Evolutionary conservation across 306 rosid species (phyloP).

Genomic region (Heteromeles arbutifolia): DNA sequence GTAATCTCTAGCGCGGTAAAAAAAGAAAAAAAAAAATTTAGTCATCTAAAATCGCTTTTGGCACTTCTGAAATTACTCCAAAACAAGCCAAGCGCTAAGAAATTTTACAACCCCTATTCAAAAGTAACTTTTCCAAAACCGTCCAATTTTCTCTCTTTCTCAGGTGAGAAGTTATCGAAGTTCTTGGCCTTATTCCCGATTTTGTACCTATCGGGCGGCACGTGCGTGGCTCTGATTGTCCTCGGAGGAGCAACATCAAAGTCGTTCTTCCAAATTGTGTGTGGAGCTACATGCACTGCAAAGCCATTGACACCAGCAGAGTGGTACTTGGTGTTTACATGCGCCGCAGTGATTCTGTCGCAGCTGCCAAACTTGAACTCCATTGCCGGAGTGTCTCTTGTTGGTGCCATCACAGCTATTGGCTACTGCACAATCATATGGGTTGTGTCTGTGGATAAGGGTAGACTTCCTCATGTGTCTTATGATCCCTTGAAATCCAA

Average conservation of each 20-base stretch:
- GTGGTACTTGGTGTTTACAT: conserved; percentile 46
- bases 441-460: conserved; percentile 34
- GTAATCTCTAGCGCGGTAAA: background rate
- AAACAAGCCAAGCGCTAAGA: background rate
- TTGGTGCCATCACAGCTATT: conserved; percentile 37
- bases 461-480: conserved; percentile 25
- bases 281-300: conserved; percentile 24
- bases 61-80: background rate
- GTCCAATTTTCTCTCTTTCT: background rate
- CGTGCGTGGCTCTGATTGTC: conserved; percentile 28
- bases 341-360: conserved; percentile 25
- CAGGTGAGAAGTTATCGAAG: conserved; percentile 26
- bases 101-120: background rate
- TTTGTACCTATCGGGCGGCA: conserved; percentile 33
- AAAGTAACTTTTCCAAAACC: background rate
- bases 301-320: conserved; percentile 31
- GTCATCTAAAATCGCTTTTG: background rate
- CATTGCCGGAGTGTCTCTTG: conserved; percentile 34
- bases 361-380: conserved; percentile 50
- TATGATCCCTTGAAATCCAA: conserved; percentile 11
- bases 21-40: background rate
- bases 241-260: conserved; percentile 39
- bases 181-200: conserved; percentile 26
- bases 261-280: conserved; percentile 29
- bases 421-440: conserved; percentile 35